phyloP scores from a whole-genome alignment of 768 basidiomycete species.

The Tulasnella sp. region DNA sequence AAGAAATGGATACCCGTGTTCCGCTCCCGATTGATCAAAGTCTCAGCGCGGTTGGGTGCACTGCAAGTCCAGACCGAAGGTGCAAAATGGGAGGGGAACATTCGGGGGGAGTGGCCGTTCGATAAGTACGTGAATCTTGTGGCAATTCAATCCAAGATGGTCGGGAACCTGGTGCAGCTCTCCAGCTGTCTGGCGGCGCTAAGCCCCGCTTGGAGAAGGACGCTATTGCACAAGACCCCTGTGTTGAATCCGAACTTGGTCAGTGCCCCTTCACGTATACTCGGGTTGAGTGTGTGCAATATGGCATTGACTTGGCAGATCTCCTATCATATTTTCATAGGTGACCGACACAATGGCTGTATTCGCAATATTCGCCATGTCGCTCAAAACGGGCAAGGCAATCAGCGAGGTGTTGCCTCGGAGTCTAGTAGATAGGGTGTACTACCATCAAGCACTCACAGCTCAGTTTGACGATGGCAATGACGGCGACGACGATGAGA shows the following conservation, averaged over 20 bases:
- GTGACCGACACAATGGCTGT: slow-evolving; percentile 36
- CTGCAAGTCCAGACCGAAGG: slow-evolving; percentile 29
- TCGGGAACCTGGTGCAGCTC: slow-evolving; percentile 31
- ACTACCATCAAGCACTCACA: slow-evolving; percentile 32
- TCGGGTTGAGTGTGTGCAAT: not conserved
- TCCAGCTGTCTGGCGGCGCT: slow-evolving; percentile 35
- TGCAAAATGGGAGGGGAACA: slow-evolving; percentile 39
- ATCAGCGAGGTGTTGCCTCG: slow-evolving; percentile 34
- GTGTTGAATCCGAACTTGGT: slow-evolving; percentile 48
- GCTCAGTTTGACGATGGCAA: not conserved
- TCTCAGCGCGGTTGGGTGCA: slow-evolving; percentile 28
- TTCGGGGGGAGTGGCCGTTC: slow-evolving; percentile 43
- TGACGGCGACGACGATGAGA: slow-evolving; percentile 9
- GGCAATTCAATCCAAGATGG: slow-evolving; percentile 33
- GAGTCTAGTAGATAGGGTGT: slow-evolving; percentile 34
- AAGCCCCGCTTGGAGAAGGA: slow-evolving; percentile 32
- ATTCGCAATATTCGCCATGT: slow-evolving; percentile 35
- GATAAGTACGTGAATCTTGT: slow-evolving; percentile 36
- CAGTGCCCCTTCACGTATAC: slow-evolving; percentile 11
- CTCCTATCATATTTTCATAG: too few relatives aligned
- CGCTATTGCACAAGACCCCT: slow-evolving; percentile 34
- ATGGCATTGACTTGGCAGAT: too few relatives aligned
- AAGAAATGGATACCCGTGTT: slow-evolving; percentile 14
- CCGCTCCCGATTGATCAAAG: slow-evolving; percentile 22
- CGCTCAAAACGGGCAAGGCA: slow-evolving; percentile 36